A percentile compares a stretch with the other conserved stretches of the same genome.
These are phyloP conservation scores for Boletus pseudopeckii DNA, from an alignment of 768 basidiomycete species.

Conservation along the genomic window DNA sequence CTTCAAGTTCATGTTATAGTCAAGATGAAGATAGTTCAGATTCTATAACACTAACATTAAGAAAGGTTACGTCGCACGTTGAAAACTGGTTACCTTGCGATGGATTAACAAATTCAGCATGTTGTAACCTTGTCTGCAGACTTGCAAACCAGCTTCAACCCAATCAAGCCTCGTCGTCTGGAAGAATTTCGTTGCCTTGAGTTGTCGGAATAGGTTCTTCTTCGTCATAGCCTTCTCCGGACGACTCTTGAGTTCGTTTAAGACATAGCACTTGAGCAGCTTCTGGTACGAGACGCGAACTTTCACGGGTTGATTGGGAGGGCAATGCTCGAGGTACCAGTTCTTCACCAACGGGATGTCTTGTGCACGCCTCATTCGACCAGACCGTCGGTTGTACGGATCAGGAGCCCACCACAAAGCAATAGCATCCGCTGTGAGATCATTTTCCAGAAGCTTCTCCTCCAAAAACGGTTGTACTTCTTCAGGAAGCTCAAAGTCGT, in stretches of 20 bases:
- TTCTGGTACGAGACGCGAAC: slow-evolving; percentile 99
- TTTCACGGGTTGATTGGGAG: slow-evolving; percentile 94
- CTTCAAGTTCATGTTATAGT: slow-evolving; percentile 99
- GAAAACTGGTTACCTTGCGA: slow-evolving; percentile 65
- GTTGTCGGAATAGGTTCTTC: slow-evolving; percentile 92
- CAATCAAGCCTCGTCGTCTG: slow-evolving; percentile 97
- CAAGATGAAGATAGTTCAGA: slow-evolving; percentile 89
- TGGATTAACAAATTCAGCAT: slow-evolving; percentile 99
- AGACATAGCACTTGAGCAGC: slow-evolving; percentile 89
- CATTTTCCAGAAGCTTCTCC: slow-evolving; percentile 77
- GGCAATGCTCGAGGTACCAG: slow-evolving; percentile 99
- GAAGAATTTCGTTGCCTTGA: slow-evolving; percentile 99
- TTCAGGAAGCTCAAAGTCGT: slow-evolving; percentile 84
- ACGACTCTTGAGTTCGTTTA: slow-evolving; percentile 88
- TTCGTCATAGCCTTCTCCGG: slow-evolving; percentile 97
- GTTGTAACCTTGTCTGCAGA: slow-evolving; percentile 98
- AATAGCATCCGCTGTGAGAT: slow-evolving; percentile 93
- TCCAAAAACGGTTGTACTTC: slow-evolving; percentile 76
- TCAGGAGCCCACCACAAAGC: slow-evolving; percentile 99
- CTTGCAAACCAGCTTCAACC: slow-evolving; percentile 98
- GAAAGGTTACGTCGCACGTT: background rate
- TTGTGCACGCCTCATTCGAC: slow-evolving; percentile 90
- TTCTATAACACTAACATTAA: slow-evolving; percentile 46
- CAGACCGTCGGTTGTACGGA: slow-evolving; percentile 90
- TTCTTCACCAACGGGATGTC: slow-evolving; percentile 96